Evolutionary conservation across 345 rosid species (phyloP).

Genomic region (Nephelium lappaceum): DNA sequence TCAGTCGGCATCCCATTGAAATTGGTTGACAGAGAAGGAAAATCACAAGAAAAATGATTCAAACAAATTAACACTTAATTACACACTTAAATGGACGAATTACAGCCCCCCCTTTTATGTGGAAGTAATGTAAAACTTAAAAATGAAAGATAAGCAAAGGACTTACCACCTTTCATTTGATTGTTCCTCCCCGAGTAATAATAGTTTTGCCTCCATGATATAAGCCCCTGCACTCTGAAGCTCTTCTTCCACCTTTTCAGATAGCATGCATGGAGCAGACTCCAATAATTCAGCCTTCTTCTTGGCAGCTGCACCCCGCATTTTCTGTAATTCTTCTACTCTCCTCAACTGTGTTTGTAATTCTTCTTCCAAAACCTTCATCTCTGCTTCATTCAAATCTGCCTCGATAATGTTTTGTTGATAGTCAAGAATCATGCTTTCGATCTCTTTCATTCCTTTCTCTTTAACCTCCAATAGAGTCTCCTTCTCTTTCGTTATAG

Average conservation of each 20-base stretch:
- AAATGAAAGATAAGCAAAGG: constrained; percentile 11
- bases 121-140: neutral
- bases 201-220: constrained; percentile 46
- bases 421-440: constrained; percentile 52
- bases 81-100: neutral
- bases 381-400: constrained; percentile 59
- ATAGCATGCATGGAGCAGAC: constrained; percentile 23
- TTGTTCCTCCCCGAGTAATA: constrained; percentile 25
- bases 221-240: constrained; percentile 35
- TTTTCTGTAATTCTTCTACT: constrained; percentile 41
- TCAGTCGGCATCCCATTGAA: no score
- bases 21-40: no score
- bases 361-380: constrained; percentile 49
- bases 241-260: constrained; percentile 51
- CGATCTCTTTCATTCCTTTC: constrained; percentile 51
- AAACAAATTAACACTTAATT: neutral
- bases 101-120: neutral
- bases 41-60: no score
- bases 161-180: constrained; percentile 17
- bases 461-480: constrained; percentile 51
- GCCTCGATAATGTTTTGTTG: constrained; percentile 57
- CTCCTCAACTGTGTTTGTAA: constrained; percentile 29
- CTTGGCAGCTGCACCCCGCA: constrained; percentile 32
- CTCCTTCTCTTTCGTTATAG: constrained; percentile 56
- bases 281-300: constrained; percentile 39